Conservation (phyloP, 225 moss, liverwort and hornwort genomes). For the Lunularia cruciata region DNA sequence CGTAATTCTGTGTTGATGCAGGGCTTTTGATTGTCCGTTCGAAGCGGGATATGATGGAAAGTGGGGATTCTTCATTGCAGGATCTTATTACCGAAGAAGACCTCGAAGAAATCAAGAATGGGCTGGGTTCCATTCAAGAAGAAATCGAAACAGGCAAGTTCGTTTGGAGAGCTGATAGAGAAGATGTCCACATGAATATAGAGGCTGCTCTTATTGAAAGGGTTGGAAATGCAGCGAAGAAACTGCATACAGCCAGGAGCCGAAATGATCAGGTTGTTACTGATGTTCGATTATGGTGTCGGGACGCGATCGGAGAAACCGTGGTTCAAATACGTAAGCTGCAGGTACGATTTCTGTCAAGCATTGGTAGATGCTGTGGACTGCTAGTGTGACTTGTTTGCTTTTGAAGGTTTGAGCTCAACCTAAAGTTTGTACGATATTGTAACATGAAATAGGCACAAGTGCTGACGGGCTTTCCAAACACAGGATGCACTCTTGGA, state of each 20-base stretch:
- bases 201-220: conserved; percentile 92
- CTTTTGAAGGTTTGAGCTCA: background rate
- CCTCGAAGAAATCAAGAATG: conserved; percentile 65
- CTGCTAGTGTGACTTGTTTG: background rate
- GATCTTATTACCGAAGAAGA: conserved; percentile 75
- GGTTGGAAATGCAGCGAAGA: conserved; percentile 93
- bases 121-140: conserved; percentile 75
- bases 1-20: background rate
- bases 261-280: conserved; percentile 98
- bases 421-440: background rate
- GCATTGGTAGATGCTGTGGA: background rate
- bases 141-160: conserved; percentile 76
- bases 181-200: conserved; percentile 99
- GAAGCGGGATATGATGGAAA: background rate
- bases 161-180: conserved; percentile 94
- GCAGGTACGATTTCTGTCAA: conserved; percentile 50
- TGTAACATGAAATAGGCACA: too few relatives aligned
- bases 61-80: conserved; percentile 29
- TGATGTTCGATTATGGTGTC: conserved; percentile 95
- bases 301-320: conserved; percentile 76
- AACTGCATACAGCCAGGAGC: conserved; percentile 92
- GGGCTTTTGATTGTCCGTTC: background rate
- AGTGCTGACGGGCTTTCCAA: too few relatives aligned
- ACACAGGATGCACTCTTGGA: conserved; percentile 71
- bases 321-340: conserved; percentile 52